A percentile compares a stretch with the other conserved stretches of the same genome.
Evolutionary conservation across 2,329 filamentous ascomycete genomes (phyloP).

Genomic region (Pyricularia sp.): DNA sequence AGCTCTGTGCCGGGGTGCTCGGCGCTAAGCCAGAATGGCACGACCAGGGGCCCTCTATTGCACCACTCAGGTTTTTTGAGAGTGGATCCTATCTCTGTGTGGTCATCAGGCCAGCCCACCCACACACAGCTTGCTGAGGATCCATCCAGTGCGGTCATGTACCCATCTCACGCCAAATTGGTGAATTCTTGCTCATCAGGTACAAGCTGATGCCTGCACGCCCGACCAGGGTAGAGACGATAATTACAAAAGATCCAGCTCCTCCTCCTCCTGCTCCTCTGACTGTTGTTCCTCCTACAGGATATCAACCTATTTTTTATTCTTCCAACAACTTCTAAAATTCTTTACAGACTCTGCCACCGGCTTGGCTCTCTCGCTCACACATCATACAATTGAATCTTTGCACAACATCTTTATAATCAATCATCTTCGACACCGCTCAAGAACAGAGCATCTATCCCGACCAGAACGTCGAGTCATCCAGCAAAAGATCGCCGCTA

Average conservation of each 20-base stretch:
- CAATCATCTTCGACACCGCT: not conserved
- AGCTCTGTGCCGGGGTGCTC: not conserved
- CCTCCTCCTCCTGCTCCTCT: not conserved
- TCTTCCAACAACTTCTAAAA: not conserved
- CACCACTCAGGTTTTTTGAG: slow-evolving; percentile 2
- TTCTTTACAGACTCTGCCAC: not conserved
- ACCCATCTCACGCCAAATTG: not conserved
- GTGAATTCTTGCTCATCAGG: not conserved
- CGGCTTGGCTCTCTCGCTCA: not conserved
- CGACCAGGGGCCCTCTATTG: not conserved
- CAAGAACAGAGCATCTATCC: too few species aligned
- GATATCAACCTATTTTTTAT: slow-evolving; percentile 1
- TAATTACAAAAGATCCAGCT: slow-evolving; percentile 5
- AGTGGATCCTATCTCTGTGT: slow-evolving; percentile 1
- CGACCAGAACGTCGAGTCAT: slow-evolving; percentile 1
- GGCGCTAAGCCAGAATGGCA: not conserved
- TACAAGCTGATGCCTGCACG: slow-evolving; percentile 1
- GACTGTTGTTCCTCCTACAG: not conserved
- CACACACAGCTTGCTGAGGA: not conserved
- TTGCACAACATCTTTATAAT: not conserved
- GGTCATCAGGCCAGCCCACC: slow-evolving; percentile 4
- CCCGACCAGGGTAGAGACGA: not conserved
- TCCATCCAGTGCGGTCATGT: slow-evolving; percentile 3
- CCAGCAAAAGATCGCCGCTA: not conserved
- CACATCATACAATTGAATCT: not conserved